A percentile compares a stretch with the other conserved stretches of the same genome.
Evolutionary conservation across 2,329 filamentous ascomycete genomes (phyloP).

Genomic region (Colletotrichum sp.): DNA sequence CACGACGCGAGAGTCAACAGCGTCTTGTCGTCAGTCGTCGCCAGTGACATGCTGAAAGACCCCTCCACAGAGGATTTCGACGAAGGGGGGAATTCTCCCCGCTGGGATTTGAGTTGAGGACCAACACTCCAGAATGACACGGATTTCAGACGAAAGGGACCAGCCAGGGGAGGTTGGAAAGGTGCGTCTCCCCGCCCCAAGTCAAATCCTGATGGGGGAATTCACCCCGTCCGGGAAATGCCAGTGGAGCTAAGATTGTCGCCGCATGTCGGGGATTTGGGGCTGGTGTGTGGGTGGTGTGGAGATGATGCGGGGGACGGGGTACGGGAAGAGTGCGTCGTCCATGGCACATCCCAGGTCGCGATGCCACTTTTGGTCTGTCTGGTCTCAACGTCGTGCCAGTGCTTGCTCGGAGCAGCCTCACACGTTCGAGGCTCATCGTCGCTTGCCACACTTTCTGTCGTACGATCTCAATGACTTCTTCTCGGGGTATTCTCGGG

Average conservation of each 20-base stretch:
- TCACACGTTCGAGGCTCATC: background rate
- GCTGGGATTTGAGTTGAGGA: background rate
- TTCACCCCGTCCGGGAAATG: background rate
- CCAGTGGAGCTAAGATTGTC: background rate
- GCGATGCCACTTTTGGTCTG: background rate
- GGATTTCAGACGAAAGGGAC: background rate
- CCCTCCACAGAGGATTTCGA: background rate
- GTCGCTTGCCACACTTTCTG: background rate
- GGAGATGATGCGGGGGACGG: background rate
- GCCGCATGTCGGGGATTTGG: background rate
- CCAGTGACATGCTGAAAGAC: background rate
- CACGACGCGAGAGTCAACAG: background rate
- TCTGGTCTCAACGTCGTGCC: background rate
- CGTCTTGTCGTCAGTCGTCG: background rate
- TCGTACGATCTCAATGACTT: background rate
- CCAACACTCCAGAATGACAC: background rate
- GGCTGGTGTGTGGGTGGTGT: background rate
- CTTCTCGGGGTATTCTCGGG: background rate
- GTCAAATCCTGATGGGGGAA: background rate
- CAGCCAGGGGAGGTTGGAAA: background rate
- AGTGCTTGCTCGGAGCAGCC: background rate
- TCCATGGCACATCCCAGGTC: background rate
- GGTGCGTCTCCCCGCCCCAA: background rate
- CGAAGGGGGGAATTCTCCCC: background rate
- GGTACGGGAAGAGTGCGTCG: background rate